These are phyloP conservation scores for Colletotrichum tropicicola DNA, from an alignment of 2,329 filamentous ascomycete species.

Conservation along the genomic window DNA sequence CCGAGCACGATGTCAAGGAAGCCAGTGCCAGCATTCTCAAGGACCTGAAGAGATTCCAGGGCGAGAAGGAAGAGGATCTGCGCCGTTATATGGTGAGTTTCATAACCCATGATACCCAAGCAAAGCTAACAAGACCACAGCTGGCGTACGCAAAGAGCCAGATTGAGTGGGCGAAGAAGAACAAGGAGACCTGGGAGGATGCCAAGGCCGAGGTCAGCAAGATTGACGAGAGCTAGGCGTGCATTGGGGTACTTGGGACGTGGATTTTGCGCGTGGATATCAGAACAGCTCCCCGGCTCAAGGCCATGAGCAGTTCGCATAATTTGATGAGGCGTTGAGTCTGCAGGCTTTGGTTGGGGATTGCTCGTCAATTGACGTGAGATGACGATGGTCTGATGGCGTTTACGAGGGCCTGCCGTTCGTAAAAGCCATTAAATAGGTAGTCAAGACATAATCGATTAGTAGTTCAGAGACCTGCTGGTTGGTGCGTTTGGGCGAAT, in stretches of 20 bases:
- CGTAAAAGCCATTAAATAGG: conserved; percentile 22
- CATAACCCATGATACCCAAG: not conserved
- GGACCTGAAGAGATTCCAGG: conserved; percentile 92
- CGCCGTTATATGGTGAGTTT: conserved; percentile 90
- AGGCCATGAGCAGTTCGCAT: conserved; percentile 6
- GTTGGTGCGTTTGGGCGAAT: not conserved
- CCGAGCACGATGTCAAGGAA: conserved; percentile 91
- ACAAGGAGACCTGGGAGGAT: conserved; percentile 91
- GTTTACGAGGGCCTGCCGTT: conserved; percentile 27
- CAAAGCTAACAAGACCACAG: conserved; percentile 52
- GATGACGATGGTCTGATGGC: conserved; percentile 15
- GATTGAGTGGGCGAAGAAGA: conserved; percentile 93
- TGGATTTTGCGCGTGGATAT: conserved; percentile 11
- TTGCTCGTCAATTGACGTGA: conserved; percentile 20
- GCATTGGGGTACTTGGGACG: not conserved
- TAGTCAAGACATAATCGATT: conserved; percentile 9
- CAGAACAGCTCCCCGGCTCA: conserved; percentile 1
- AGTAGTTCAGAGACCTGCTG: not conserved
- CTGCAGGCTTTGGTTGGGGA: conserved; percentile 15
- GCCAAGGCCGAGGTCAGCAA: conserved; percentile 87
- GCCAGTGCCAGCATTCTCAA: conserved; percentile 88
- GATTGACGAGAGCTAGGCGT: conserved; percentile 71
- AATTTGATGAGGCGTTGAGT: conserved; percentile 27
- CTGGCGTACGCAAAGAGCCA: conserved; percentile 92
- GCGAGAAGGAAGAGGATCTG: conserved; percentile 94